Base-by-base conservation (phyloP, 768 basidiomycete genomes). In the Paxillus involutus region DNA sequence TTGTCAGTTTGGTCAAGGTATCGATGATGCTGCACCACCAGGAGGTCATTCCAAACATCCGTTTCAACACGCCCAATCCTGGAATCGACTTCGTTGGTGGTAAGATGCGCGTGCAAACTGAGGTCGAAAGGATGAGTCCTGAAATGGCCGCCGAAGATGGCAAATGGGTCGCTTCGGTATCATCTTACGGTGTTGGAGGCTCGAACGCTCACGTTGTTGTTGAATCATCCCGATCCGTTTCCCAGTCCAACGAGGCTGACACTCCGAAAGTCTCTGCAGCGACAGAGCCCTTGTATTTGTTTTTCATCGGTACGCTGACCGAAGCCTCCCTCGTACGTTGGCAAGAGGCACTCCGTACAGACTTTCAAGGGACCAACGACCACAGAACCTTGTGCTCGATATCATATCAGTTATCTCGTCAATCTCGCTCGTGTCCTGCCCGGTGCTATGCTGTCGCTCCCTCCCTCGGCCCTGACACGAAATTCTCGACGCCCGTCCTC, bases 141-240 rank as follows among this genome's bases (percentile, higher is more conserved):
- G 59, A 51, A 16, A 60, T 60, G 39, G 61, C 56, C 12, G 53
- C 53, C 6, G 26, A 47, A 11, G 51, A 56, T 24, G 60, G 62
- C 16, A 55, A 56, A 19, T 55, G 49, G 42, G 52, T 63, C 44
- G 45, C 60, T 21, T 63, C 62, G 6, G 37, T 63, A 6, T 63
- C 62, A 7, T 56, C 59, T n/a, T 62, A 61, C 30, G 62, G 62
- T 47, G 59, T 63, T 37, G 62, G 62, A 26, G 62, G 62, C 37
- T 61, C 62, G 29, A 63, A 63, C 43, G 62, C 59, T 9, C 62
- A 63, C 33, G 45, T 61, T 29, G 58, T 63, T 35, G 39, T 63
- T 29, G 60, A 63, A 51, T 49, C 57, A 1, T 58, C 50, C 42
- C 42, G 55, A 30, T 26, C 53, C 21, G 47, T 45, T 13, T 47